Conservation (phyloP, 2,329 filamentous ascomycete genomes). For the Xylaria sp. region DNA sequence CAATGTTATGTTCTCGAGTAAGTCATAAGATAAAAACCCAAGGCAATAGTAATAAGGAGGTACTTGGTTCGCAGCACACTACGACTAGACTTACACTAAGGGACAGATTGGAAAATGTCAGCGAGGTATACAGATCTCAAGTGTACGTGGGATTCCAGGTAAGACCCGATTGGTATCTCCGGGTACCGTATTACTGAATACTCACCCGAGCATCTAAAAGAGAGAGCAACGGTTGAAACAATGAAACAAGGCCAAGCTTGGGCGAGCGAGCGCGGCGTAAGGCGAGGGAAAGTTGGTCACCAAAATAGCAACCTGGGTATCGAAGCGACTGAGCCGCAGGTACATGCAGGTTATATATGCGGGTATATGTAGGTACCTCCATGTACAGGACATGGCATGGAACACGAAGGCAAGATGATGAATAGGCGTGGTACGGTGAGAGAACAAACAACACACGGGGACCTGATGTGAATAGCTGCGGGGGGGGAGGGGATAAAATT, state of each 20-base stretch:
- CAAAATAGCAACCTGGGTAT: slow-evolving; percentile 38
- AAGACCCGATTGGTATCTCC: not conserved
- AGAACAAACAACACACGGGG: not conserved
- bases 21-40: slow-evolving; percentile 10
- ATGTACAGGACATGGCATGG: slow-evolving; percentile 3
- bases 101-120: not conserved
- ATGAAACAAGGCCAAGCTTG: slow-evolving; percentile 31
- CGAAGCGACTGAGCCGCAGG: slow-evolving; percentile 38
- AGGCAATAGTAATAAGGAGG: not conserved
- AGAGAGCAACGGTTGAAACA: slow-evolving; percentile 26
- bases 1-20: not conserved
- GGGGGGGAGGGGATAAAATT: not conserved
- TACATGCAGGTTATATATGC: slow-evolving; percentile 35
- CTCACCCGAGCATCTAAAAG: slow-evolving; percentile 7
- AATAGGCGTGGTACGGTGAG: not conserved
- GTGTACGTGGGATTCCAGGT: slow-evolving; percentile 12
- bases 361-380: slow-evolving; percentile 21
- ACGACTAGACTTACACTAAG: not conserved
- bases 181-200: slow-evolving; percentile 19
- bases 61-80: not conserved
- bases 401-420: not conserved
- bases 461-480: not conserved
- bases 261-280: slow-evolving; percentile 25
- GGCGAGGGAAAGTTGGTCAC: slow-evolving; percentile 34
- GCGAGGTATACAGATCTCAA: slow-evolving; percentile 21